Base-by-base conservation (phyloP, 78 protist species). In the Trichosphaerium sp. region DNA sequence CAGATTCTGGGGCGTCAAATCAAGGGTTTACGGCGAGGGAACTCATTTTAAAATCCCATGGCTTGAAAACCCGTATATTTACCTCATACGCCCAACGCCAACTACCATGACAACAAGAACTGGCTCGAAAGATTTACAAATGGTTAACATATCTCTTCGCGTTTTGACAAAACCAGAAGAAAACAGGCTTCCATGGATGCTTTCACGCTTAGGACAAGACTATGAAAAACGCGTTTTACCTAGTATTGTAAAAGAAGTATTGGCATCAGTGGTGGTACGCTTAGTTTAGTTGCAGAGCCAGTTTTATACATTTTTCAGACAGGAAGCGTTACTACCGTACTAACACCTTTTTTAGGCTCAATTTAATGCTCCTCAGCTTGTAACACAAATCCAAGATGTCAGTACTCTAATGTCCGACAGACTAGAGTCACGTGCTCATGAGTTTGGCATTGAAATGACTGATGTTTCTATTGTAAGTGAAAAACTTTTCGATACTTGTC, bases 351-450 rank as follows among this genome's bases (percentile, higher is more conserved):
- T n/a, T n/a, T n/a, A n/a, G n/a, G 98, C 98, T 10, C 94, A 84
- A 62, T 94, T 83, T 82, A 92, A 87, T 65, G 98, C 98, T 0
- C 70, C 90, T 7, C 97, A 94, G 75, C 80, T 94, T 12, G 86
- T 89, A 79, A 88, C 94, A 4, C 75, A 80, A 82, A 89, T 96
- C 40, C 15, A 37, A 5, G 84, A 84, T 66, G 92, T 84, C 38
- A 6, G 59, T 2, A 12, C 59, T 3, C 60, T 71, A 15, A 86
- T 90, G 48, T 71, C 76, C 38, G 51, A 63, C 43, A 48, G 75
- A 52, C 80, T 91, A 11, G 34, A 21, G 11, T 67, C 75, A 25
- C 82, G 98, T 37, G 90, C 96, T 2, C 6, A 12, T 39, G 94
- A 90, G 54, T 94, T 94, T 76, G 28, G 77, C 69, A 34, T 94